phyloP scores from a whole-genome alignment of 192 early-diverging fungal species.

The Umbelopsis ramanniana region DNA sequence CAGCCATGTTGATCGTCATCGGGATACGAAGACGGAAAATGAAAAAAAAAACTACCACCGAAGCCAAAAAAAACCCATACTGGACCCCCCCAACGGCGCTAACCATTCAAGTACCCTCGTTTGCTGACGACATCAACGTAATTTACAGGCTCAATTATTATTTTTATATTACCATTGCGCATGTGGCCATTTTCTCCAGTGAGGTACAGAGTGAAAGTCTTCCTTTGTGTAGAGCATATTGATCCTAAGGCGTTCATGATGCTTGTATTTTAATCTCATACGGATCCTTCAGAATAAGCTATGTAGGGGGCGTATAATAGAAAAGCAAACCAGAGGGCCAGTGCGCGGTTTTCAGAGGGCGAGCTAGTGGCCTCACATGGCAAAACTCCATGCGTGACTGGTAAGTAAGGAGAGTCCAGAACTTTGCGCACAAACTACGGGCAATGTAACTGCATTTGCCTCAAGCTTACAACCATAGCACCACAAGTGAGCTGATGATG shows the following conservation, averaged over 20 bases:
- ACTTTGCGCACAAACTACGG: slow-evolving; percentile 3
- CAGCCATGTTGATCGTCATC: slow-evolving; percentile 2
- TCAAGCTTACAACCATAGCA: too few species aligned
- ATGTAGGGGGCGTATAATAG: too few species aligned
- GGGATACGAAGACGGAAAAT: background rate
- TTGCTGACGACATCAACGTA: background rate
- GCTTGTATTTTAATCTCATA: too few species aligned
- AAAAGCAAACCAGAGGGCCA: background rate
- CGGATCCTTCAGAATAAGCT: too few species aligned
- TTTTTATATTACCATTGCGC: background rate
- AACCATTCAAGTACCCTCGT: background rate
- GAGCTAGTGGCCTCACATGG: background rate
- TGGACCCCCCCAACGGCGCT: background rate
- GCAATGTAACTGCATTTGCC: too few species aligned
- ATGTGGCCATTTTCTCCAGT: too few species aligned
- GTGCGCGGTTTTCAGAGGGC: background rate
- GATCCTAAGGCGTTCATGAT: too few species aligned
- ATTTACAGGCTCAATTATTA: slow-evolving; percentile 1
- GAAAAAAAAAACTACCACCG: background rate
- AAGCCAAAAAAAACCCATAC: background rate
- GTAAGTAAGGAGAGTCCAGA: background rate
- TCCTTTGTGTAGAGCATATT: too few species aligned
- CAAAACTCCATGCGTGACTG: background rate
- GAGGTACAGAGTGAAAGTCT: too few species aligned
- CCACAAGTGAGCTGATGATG: too few species aligned